Evolutionary conservation across 768 basidiomycete species (phyloP), one percentile per base, ranked within the genome.

Genomic region (Termitomyces eurrhizus): DNA sequence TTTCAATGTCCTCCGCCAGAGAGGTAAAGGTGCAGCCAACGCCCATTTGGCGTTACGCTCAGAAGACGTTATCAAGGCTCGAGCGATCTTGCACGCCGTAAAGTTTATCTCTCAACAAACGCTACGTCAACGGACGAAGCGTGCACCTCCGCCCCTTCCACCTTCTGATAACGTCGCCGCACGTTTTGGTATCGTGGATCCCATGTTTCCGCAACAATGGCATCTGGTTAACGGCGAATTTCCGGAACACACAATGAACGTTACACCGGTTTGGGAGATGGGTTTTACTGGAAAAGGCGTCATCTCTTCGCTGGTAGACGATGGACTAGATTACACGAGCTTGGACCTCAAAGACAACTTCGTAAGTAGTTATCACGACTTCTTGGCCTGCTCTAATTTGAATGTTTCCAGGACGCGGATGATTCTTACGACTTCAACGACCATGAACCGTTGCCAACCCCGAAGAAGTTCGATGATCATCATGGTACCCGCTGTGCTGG

Each of bases 401-500:
- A 44, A 59, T 29, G 65, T 13, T 62, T 83, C 63, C 63, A 97
- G 95, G 92, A 88, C 69, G 84, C 88, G 12, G 85, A 84, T 26
- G 87, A 95, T 61, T 98, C 95, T 0, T 91, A 94, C 70, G 95
- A 99, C 73, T 99, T 94, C 73, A 99, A 99, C 72, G 94, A 96
- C 69, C 94, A 98, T 68, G 85, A 85, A 32, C 78, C 85, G 14
- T 79, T 98, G 7, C 97, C 97, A 11, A 89, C 88, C 37, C 97
- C 97, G 0, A 83, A 88, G 59, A 85, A 95, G 48, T 82, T 80
- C 29, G 95, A 98, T 64, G 97, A 99, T 66, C 92, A 93, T 66
- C 97, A 99, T 69, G 97, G 97, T 12, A 99, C 97, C 0, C 90
- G 97, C 2, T 99, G 97, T 72, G 96, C 96, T 1, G 97, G 97